Percentiles rank a stretch among this genome's conserved stretches.
Conservation (phyloP, 1,284 basidiomycete species). For the Boletus semigastroideus region DNA sequence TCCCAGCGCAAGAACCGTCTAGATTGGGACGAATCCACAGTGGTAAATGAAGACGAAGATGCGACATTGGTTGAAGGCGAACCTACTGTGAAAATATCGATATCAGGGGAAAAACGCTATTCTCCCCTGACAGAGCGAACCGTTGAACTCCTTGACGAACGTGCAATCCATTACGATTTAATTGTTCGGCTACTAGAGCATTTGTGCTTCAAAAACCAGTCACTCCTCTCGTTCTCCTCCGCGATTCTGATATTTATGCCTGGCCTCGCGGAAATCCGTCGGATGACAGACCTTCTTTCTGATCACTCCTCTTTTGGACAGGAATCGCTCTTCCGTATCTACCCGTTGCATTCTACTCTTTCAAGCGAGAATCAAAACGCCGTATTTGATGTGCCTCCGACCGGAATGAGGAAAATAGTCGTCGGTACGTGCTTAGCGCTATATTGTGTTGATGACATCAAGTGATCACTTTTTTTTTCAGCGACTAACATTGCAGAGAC, state of each 20-base stretch:
- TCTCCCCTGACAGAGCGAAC: slow-evolving; percentile 74
- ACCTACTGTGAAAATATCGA: slow-evolving; percentile 39
- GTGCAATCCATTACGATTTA: slow-evolving; percentile 87
- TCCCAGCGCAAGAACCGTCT: slow-evolving; percentile 58
- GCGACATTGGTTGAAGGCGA: slow-evolving; percentile 30
- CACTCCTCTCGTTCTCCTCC: slow-evolving; percentile 63
- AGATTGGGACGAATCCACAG: slow-evolving; percentile 77
- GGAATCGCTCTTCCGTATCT: slow-evolving; percentile 68
- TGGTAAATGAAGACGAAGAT: slow-evolving; percentile 74
- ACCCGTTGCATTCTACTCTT: slow-evolving; percentile 92
- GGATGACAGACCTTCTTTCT: slow-evolving; percentile 78
- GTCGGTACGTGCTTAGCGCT: slow-evolving; percentile 57
- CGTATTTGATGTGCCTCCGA: slow-evolving; percentile 86
- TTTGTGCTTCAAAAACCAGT: slow-evolving; percentile 74
- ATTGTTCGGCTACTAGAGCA: slow-evolving; percentile 85
- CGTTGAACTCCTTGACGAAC: slow-evolving; percentile 86
- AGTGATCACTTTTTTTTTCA: slow-evolving; percentile 44
- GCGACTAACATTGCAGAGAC: slow-evolving; percentile 78
- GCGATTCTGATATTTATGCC: slow-evolving; percentile 95
- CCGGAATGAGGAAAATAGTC: slow-evolving; percentile 87
- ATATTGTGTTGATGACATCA: slow-evolving; percentile 64
- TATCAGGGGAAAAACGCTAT: slow-evolving; percentile 72
- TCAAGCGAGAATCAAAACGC: slow-evolving; percentile 88
- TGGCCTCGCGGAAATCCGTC: slow-evolving; percentile 89
- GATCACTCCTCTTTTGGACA: slow-evolving; percentile 79